These are phyloP conservation scores for Aspergillus sp. DNA, from an alignment of 2,329 filamentous ascomycete genomes.

Conservation along the genomic window DNA sequence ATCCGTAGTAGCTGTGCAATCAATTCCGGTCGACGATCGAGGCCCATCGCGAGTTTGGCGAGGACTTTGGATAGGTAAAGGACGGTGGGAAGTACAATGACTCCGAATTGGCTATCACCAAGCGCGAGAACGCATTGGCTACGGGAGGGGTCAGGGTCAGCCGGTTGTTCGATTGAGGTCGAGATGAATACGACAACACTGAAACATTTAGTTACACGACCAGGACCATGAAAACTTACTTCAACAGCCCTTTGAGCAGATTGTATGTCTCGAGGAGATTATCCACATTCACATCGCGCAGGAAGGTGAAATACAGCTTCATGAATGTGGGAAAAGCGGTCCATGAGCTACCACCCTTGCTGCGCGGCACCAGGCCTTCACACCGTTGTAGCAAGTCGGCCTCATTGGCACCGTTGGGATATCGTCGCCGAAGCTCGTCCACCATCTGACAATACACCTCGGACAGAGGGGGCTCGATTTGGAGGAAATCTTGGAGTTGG, in stretches of 20 bases:
- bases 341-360: slow-evolving; percentile 69
- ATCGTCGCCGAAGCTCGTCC: slow-evolving; percentile 63
- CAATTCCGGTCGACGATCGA: slow-evolving; percentile 78
- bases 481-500: slow-evolving; percentile 67
- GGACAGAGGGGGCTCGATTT: slow-evolving; percentile 70
- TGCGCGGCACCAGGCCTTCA: slow-evolving; percentile 61
- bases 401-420: slow-evolving; percentile 51
- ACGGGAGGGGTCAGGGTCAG: slow-evolving; percentile 2
- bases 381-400: slow-evolving; percentile 60
- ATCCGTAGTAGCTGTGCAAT: slow-evolving; percentile 59
- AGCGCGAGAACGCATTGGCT: slow-evolving; percentile 83
- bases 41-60: slow-evolving; percentile 76
- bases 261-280: slow-evolving; percentile 75
- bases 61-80: slow-evolving; percentile 79
- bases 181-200: neutral
- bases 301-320: slow-evolving; percentile 75
- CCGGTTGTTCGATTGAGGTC: neutral
- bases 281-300: slow-evolving; percentile 75
- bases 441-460: slow-evolving; percentile 68
- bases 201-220: neutral
- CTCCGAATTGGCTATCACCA: slow-evolving; percentile 73
- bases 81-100: slow-evolving; percentile 78
- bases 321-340: slow-evolving; percentile 75
- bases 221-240: slow-evolving; percentile 51
- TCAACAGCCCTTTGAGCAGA: slow-evolving; percentile 69